Base-by-base conservation (phyloP, 768 basidiomycete species). In the Termitomyces sp. region DNA sequence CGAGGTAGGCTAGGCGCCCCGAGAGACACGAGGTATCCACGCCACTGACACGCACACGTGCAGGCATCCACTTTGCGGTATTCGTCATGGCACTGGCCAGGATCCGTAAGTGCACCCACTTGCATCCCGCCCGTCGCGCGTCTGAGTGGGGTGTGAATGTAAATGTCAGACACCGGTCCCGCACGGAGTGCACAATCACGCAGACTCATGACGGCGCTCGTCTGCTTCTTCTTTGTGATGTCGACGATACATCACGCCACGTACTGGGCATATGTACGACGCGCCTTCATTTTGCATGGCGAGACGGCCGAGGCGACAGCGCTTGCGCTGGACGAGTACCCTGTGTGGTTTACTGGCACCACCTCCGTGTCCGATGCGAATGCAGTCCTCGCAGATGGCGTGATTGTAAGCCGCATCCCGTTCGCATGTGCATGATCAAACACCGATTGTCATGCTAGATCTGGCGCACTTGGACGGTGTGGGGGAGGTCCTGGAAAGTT, bases 221-320 rank as follows among this genome's bases (percentile, higher is more conserved):
- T 63, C 18, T 45, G 56, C 42, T 35, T 61, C 5, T 61, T 63
- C 49, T 63, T 63, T 43, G 40, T 59, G 32, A 61, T 63, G 63
- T 61, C 63, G n/a, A 61, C 60, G 22, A 61, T 63, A 24, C 63
- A 63, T 36, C 56, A 59, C 14, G 60, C 58, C 33, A 40, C 59
- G 12, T 61, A 54, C 35, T 63, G 63, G 63, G 60, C 60, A 1
- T 59, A 63, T 38, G 63, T 59, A 6, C 62, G 54, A 30, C 58
- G 62, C 33, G 62, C 62, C 3, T 63, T 63, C 38, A 63, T 63
- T 33, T 43, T 47, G n/a, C 60, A 54, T 14, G 63, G 60, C 8
- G 33, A 57, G 32, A 61, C 63, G 5, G 59, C 57, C 1, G 46
- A 59, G n/a, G 59, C 60, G 7, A 61, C 50, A 14, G 63, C 60